Evolutionary conservation across 306 rosid genomes (phyloP).

Genomic region (Acacia melanoxylon): DNA sequence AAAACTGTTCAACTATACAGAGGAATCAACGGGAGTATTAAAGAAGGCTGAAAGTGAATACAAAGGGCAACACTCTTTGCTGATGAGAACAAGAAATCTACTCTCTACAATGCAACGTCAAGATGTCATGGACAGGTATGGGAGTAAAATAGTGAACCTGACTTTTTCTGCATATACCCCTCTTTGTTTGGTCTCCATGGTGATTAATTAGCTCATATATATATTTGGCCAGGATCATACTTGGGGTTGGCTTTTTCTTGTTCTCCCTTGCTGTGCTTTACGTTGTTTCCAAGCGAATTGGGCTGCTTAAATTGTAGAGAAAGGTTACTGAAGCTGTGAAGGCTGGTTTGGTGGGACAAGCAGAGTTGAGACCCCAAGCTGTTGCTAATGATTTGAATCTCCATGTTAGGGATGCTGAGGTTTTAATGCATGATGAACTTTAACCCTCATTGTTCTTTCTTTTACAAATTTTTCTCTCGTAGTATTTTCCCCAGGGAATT

Average conservation of each 20-base stretch:
- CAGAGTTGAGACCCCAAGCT: constrained; percentile 41
- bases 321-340: constrained; percentile 71
- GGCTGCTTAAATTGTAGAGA: neutral
- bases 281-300: constrained; percentile 77
- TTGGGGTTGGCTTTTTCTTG: constrained; percentile 52
- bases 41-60: constrained; percentile 87
- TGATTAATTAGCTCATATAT: neutral
- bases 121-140: constrained; percentile 84
- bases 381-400: too few species aligned
- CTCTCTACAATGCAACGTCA: constrained; percentile 94
- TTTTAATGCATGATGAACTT: constrained; percentile 65
- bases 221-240: neutral
- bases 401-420: constrained; percentile 11
- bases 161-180: neutral
- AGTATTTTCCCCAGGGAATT: too few species aligned
- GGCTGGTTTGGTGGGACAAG: constrained; percentile 67
- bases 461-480: too few species aligned
- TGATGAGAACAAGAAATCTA: constrained; percentile 74
- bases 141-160: neutral
- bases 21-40: constrained; percentile 83
- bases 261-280: constrained; percentile 73
- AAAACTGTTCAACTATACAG: constrained; percentile 42
- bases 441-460: constrained; percentile 4
- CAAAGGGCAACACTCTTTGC: constrained; percentile 77
- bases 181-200: constrained; percentile 8